Evolutionary conservation across 176 grass and related monocot species (phyloP), one percentile per base, ranked within the genome.

Genomic region (Zea luxurians): DNA sequence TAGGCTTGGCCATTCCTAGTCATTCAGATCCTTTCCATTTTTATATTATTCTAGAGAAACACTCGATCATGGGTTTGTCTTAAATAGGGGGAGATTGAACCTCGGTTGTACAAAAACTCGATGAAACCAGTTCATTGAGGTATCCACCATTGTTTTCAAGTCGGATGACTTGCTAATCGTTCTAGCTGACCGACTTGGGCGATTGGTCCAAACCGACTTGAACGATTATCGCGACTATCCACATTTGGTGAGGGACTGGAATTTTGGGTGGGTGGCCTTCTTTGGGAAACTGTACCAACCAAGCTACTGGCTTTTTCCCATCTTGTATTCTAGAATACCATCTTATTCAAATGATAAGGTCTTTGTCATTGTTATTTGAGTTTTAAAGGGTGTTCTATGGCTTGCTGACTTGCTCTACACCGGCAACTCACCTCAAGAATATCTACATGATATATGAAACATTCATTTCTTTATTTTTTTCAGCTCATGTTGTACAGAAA

Each of bases 401-500:
- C 27, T 27, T 27, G 27, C 27, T 27, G 57, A 20, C 35, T 70
- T 78, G 11, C 11, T 57, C 54, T 57, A 18, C 17, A 57, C 54
- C 1, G 1, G 54, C 10, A 54, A 48, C 44, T 62, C 37, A 72
- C 66, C 45, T 5, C 37, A 83, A 68, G 53, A 78, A 68, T 49
- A 55, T 52, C 34, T 79, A 60, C 18, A 68, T 88, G 74, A 83
- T 74, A 35, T 35, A 48, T n/a, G 8, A 83, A 77, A 20, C 55
- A 16, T 8, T 68, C 41, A 41, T 21, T 74, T 73, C 27, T 27
- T 27, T 27, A 27, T 27, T 21, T 73, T 72, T 72, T 82, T 37
- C 81, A 99, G 96, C 86, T 99, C 96, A 66, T 99, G 83, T 37
- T 99, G 96, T 71, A 99, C 90, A 1, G 96, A 99, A 83, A 99